These are phyloP conservation scores for Aspergillus pseudotamarii DNA, from an alignment of 2,329 filamentous ascomycete genomes.

Conservation along the genomic window DNA sequence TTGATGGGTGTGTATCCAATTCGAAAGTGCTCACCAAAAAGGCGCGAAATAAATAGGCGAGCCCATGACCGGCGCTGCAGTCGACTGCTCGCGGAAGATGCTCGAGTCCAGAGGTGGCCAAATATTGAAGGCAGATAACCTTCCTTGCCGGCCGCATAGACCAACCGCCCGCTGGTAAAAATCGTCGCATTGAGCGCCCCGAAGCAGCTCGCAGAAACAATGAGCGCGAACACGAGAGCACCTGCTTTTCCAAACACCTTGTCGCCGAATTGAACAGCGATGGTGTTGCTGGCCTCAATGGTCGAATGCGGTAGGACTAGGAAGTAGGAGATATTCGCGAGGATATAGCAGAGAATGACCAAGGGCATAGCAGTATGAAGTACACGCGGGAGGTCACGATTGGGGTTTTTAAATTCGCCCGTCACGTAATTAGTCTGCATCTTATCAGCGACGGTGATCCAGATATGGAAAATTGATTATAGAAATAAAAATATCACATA, in stretches of 20 bases:
- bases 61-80: slow-evolving; percentile 56
- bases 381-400: slow-evolving; percentile 85
- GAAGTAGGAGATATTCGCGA: slow-evolving; percentile 93
- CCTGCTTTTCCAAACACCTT: slow-evolving; percentile 87
- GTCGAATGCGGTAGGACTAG: slow-evolving; percentile 80
- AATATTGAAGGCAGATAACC: slow-evolving; percentile 86
- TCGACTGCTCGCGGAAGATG: slow-evolving; percentile 34
- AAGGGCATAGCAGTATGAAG: slow-evolving; percentile 96
- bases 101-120: slow-evolving; percentile 74
- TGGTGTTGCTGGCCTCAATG: slow-evolving; percentile 87
- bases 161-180: slow-evolving; percentile 87
- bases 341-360: slow-evolving; percentile 85
- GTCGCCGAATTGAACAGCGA: slow-evolving; percentile 90
- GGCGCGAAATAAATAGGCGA: slow-evolving; percentile 59
- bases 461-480: background rate
- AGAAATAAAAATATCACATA: slow-evolving; percentile 50
- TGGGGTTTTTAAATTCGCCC: slow-evolving; percentile 91
- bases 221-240: slow-evolving; percentile 79
- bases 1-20: slow-evolving; percentile 94
- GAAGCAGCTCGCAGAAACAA: slow-evolving; percentile 90
- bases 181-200: slow-evolving; percentile 92
- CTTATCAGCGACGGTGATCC: background rate
- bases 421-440: slow-evolving; percentile 91
- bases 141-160: slow-evolving; percentile 94
- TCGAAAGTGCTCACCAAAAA: slow-evolving; percentile 74